Evolutionary conservation across 2,329 filamentous ascomycete genomes (phyloP).

Genomic region (Hortaea sp.): DNA sequence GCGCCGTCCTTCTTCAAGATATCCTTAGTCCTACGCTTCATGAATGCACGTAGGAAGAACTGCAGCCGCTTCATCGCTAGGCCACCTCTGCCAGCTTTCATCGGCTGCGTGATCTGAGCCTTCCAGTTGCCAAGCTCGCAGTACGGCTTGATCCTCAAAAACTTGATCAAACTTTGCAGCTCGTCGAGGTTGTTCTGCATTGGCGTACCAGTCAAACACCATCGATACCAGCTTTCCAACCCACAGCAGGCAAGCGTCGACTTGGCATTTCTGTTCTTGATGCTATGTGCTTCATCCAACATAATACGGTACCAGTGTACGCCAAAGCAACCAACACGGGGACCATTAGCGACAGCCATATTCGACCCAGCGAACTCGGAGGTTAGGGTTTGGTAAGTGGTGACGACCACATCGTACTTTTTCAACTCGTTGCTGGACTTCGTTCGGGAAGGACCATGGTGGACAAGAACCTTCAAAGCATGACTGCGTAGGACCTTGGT

Average conservation of each 20-base stretch:
- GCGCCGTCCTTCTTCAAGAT: constrained; percentile 84
- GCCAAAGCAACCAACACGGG: constrained; percentile 77
- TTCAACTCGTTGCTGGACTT: constrained; percentile 69
- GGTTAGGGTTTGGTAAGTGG: constrained; percentile 89
- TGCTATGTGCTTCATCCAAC: constrained; percentile 91
- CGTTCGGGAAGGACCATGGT: constrained; percentile 78
- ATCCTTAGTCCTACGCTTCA: constrained; percentile 97
- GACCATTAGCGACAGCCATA: constrained; percentile 47
- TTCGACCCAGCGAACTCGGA: constrained; percentile 73
- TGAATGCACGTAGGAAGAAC: constrained; percentile 78
- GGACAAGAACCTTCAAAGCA: constrained; percentile 70
- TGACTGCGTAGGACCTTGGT: constrained; percentile 65
- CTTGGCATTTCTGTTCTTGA: constrained; percentile 97
- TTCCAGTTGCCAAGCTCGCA: constrained; percentile 81
- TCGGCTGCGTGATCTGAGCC: constrained; percentile 75
- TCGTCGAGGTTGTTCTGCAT: constrained; percentile 99
- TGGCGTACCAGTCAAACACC: constrained; percentile 92
- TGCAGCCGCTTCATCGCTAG: constrained; percentile 82
- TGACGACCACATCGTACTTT: constrained; percentile 88
- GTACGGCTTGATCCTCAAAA: constrained; percentile 85
- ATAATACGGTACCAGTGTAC: constrained; percentile 93
- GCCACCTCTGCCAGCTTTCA: constrained; percentile 83
- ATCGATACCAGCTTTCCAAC: constrained; percentile 75
- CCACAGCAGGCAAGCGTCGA: constrained; percentile 86
- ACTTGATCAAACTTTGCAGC: constrained; percentile 84